Evolutionary conservation across 768 basidiomycete species (phyloP), one percentile per base, ranked within the genome.

Genomic region (Termitomyces sp.): DNA sequence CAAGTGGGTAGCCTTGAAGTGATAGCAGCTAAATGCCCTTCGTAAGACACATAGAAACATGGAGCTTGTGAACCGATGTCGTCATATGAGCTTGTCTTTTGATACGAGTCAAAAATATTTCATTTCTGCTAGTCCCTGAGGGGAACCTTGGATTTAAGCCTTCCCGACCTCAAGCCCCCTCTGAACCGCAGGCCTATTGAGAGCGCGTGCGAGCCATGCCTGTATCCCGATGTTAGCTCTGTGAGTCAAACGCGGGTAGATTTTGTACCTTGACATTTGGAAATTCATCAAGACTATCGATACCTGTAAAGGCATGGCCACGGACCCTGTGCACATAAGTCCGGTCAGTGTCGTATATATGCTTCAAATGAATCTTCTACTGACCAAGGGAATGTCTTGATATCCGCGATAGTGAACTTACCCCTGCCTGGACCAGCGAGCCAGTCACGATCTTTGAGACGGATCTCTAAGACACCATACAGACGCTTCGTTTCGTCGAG

Each of bases 401-500:
- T 71, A 63, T 91, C 90, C 7, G 89, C 93, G 47, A 94, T 70
- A 41, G 78, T 83, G 66, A 78, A 82, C 62, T 81, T 84, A 26
- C 88, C 89, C 54, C 75, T 74, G 0, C 82, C 86, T 11, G 84
- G 72, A n/a, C 94, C 92, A 17, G 80, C 91, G 15, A 96, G 82
- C 68, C 79, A 95, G 41, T 94, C 91, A 17, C 88, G 81, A 52
- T 76, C 81, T 45, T 75, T 69, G n/a, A 95, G 79, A 23, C 88
- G 82, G 49, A 85, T 83, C 64, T 95, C 84, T 43, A 95, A 79
- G 3, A 95, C 94, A n/a, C 81, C 74, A 66, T 89, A 94, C 21
- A 95, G 77, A 26, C 94, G 82, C 63, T 82, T 84, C 3, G 90
- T 89, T 76, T 96, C 94, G 28, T 91, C 84, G 21, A 75, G 62